These are phyloP conservation scores for Pseudomonodictys pantanalensis DNA, from an alignment of 495 filamentous ascomycete genomes.

Conservation along the genomic window DNA sequence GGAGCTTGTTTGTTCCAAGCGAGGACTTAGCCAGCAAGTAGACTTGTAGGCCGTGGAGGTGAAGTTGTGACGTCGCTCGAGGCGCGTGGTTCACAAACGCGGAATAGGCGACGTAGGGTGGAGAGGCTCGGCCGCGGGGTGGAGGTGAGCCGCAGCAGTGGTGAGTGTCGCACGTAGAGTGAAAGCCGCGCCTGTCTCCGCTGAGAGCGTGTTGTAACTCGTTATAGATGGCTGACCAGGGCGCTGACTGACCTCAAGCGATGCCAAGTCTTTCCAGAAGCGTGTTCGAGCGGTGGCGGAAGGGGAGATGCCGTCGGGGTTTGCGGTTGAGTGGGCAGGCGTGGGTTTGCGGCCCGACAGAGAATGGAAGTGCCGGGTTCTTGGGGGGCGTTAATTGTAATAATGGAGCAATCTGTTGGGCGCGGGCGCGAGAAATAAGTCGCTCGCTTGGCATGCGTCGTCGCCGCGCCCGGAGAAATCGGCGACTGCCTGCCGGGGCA, in stretches of 20 bases:
- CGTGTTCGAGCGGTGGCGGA: not conserved
- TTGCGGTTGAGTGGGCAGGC: not conserved
- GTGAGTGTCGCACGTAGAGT: not conserved
- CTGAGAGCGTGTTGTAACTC: too few relatives aligned
- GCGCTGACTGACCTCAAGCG: not conserved
- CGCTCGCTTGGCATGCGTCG: not conserved
- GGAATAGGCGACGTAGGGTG: not conserved
- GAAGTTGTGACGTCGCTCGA: too few relatives aligned
- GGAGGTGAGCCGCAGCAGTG: not conserved
- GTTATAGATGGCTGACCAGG: not conserved
- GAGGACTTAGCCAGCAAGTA: not conserved
- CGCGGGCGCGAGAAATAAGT: not conserved
- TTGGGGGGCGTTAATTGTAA: not conserved
- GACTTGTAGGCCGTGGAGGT: too few relatives aligned
- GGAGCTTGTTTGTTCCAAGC: not conserved
- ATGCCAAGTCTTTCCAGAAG: constrained; percentile 3
- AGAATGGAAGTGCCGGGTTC: not conserved
- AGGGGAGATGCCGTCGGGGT: too few relatives aligned
- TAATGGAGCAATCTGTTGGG: too few relatives aligned
- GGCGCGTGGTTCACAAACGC: too few relatives aligned
- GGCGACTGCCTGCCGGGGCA: not conserved
- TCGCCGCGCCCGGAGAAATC: not conserved
- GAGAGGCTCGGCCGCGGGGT: constrained; percentile 4
- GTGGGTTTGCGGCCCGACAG: constrained; percentile 4
- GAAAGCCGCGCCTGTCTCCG: too few relatives aligned